A percentile compares a stretch with the other conserved stretches of the same genome.
Conservation (phyloP, 106 monocot species). For the Dactylorhiza incarnata region DNA sequence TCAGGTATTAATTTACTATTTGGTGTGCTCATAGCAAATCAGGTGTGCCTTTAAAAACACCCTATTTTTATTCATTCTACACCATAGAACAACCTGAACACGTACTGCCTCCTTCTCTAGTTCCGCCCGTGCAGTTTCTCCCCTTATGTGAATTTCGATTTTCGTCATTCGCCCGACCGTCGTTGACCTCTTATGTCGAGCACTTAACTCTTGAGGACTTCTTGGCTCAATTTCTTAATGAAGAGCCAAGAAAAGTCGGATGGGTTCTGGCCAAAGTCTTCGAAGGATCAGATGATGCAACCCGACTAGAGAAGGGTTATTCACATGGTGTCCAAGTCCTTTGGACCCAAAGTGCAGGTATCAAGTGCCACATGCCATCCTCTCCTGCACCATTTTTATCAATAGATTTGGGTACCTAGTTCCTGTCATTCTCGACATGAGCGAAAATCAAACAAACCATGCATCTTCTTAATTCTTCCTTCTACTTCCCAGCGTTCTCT, state of each 20-base stretch:
- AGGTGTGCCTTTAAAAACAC: too few relatives aligned
- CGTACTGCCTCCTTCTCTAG: too few relatives aligned
- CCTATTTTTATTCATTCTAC: too few relatives aligned
- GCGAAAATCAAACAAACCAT: conserved; percentile 62
- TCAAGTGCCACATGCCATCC: conserved; percentile 75
- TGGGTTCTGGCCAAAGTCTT: conserved; percentile 69
- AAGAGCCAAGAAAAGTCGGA: conserved; percentile 68
- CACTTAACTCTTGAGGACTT: too few relatives aligned
- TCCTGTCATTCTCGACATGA: conserved; percentile 56
- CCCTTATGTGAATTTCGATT: too few relatives aligned
- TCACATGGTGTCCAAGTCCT: conserved; percentile 68
- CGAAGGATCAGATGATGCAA: conserved; percentile 78
- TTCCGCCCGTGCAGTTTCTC: too few relatives aligned
- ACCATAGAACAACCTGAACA: too few relatives aligned
- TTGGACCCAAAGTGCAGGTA: conserved; percentile 54
- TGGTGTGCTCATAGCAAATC: too few relatives aligned
- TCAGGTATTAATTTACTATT: too few relatives aligned
- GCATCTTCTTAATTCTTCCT: conserved; percentile 28
- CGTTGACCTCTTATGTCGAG: too few relatives aligned
- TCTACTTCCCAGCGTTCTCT: conserved; percentile 29
- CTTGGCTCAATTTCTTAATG: too few relatives aligned
- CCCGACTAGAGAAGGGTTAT: conserved; percentile 65
- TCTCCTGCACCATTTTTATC: conserved; percentile 62
- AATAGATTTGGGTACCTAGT: conserved; percentile 67
- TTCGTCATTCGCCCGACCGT: too few relatives aligned